Evolutionary conservation across 805 yeast genomes (phyloP).

Genomic region (Saccharomyces mikatae): DNA sequence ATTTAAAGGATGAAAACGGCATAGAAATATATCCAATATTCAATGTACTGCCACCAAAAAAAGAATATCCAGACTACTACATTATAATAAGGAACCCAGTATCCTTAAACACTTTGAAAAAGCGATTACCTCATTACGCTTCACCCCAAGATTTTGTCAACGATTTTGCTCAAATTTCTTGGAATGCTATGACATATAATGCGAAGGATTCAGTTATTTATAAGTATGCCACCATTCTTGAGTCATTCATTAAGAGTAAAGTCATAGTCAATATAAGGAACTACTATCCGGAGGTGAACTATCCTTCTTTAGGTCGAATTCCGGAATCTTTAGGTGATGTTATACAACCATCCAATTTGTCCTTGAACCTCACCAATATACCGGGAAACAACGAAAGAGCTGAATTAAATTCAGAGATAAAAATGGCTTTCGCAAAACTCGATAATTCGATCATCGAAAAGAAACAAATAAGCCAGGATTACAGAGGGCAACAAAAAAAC

Average conservation of each 20-base stretch:
- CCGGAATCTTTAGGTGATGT: constrained; percentile 38
- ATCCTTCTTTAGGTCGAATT: constrained; percentile 57
- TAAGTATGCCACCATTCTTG: constrained; percentile 51
- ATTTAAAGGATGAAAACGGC: constrained; percentile 24
- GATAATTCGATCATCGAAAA: not conserved
- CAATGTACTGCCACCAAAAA: constrained; percentile 51
- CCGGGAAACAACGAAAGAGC: not conserved
- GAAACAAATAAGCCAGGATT: not conserved
- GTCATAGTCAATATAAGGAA: constrained; percentile 30
- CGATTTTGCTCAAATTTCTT: constrained; percentile 75
- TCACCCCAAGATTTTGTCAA: constrained; percentile 62
- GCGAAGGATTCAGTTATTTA: constrained; percentile 60
- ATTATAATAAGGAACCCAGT: constrained; percentile 68
- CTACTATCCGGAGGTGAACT: constrained; percentile 29
- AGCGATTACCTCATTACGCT: constrained; percentile 50
- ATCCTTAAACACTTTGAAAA: constrained; percentile 65
- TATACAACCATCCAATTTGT: constrained; percentile 5
- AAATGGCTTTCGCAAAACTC: not conserved
- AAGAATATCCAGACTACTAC: constrained; percentile 69
- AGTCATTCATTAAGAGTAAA: constrained; percentile 32
- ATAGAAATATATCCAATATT: constrained; percentile 25
- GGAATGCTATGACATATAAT: constrained; percentile 86
- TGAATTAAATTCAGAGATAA: not conserved
- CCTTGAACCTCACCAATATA: not conserved
- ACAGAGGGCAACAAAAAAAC: not conserved